These are phyloP conservation scores for Solanum chiquidenum DNA, from an alignment of 257 asterid species.

Conservation along the genomic window DNA sequence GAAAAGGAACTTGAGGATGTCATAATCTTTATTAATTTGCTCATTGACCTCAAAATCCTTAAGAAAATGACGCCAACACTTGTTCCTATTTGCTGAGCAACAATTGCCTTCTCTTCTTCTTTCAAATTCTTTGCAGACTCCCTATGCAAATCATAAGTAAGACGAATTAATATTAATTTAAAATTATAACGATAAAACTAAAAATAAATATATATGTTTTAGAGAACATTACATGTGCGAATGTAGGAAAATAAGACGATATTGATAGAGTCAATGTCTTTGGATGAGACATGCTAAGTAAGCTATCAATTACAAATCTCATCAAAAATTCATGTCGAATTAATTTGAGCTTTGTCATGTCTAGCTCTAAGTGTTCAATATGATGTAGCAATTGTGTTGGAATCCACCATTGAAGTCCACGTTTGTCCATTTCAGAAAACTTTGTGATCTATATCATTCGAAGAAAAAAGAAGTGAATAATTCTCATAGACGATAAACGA, in stretches of 20 bases:
- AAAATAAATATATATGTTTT: not conserved
- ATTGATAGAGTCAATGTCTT: not conserved
- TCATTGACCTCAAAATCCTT: not conserved
- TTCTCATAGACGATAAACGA: not conserved
- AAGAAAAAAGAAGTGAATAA: not conserved
- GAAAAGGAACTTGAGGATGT: not conserved
- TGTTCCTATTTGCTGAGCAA: not conserved
- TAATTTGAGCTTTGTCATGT: not conserved
- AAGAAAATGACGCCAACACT: not conserved
- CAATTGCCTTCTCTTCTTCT: not conserved
- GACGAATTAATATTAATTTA: too few species aligned
- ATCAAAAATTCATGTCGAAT: not conserved
- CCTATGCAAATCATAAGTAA: not conserved
- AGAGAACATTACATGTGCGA: not conserved
- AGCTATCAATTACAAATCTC: not conserved
- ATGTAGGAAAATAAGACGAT: not conserved
- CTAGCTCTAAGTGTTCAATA: not conserved
- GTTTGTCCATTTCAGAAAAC: not conserved
- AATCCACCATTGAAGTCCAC: not conserved
- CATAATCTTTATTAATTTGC: not conserved
- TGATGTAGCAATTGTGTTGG: not conserved
- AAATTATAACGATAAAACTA: not conserved
- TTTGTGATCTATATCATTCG: not conserved
- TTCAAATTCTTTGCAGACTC: not conserved
- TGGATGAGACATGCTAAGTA: not conserved